Conservation (phyloP, 331 rosid species). For the Stylosanthes scabra region DNA sequence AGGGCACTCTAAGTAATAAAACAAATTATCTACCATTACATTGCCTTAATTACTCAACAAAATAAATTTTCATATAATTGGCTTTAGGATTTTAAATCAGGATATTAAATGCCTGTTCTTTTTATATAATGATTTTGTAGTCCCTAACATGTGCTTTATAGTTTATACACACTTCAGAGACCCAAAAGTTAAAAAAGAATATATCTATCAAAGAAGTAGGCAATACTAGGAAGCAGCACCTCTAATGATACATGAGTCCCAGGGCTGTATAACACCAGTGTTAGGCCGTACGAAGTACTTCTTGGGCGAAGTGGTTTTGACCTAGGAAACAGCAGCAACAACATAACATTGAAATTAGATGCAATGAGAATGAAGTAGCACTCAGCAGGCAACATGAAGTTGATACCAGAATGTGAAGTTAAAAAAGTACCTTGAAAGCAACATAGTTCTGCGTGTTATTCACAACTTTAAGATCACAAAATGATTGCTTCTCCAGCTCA, state of each 20-base stretch:
- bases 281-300: conserved; percentile 97
- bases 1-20: no score
- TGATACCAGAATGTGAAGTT: background rate
- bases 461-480: conserved; percentile 80
- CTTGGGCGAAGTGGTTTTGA: conserved; percentile 98
- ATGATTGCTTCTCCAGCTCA: conserved; percentile 90
- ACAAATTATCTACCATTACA: no score
- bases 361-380: conserved; percentile 12
- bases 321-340: conserved; percentile 58
- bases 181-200: background rate
- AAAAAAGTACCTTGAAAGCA: conserved; percentile 84
- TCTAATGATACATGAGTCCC: conserved; percentile 91
- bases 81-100: background rate
- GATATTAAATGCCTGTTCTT: background rate
- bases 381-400: no score
- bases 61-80: no score
- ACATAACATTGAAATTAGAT: conserved; percentile 18
- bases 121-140: background rate
- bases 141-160: background rate
- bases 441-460: conserved; percentile 79
- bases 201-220: background rate
- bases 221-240: conserved; percentile 60
- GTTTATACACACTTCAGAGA: background rate
- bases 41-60: background rate
- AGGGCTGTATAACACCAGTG: conserved; percentile 80